Evolutionary conservation across 495 filamentous ascomycete species (phyloP), one percentile per base, ranked within the genome.

Genomic region (Xylaria nigripes): DNA sequence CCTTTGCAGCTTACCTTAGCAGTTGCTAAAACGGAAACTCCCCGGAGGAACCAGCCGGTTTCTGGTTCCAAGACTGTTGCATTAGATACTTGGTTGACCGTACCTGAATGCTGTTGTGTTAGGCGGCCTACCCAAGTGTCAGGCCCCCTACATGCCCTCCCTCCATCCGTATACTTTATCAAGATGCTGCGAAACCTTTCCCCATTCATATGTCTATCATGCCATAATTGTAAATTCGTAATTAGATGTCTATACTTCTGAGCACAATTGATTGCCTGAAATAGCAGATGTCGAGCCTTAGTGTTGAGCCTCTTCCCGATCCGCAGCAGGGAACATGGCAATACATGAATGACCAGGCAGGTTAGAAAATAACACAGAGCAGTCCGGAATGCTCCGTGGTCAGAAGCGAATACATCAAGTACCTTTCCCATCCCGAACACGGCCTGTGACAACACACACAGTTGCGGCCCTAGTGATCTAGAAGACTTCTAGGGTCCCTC

Each of bases 361-460:
- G 22, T 36, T 5, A 8, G 32, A 51, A 19, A 30, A 45, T 19
- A 1, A 3, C 22, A 47, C 22, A 57, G 30, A 46, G 21, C 36
- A 45, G 47, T 30, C 36, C 61, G 59, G 59, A 64, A 64, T 67
- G 59, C 50, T 55, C 61, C 55, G 61, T 57, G 41, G 47, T 43
- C 55, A 57, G 48, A 44, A 61, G 32, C 48, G 36, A 42, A 6
- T 41, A 24, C 45, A 12, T 55, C 21, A 9, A 36, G 32, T 47
- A 48, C 34, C 30, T 49, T 30, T 57, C 44, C 36, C 21, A 36
- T 45, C 64, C 64, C 45, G 61, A 56, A 67, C 55, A 62, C 61
- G 64, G 64, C 55, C 57, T 55, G 7, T 18, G 5, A 16, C 4
- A 13, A 40, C 2, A 12, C 27, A 12, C 32, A 30, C 47, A 44